These are phyloP conservation scores for Prunus mume DNA, from an alignment of 306 rosid genomes.

Conservation along the genomic window DNA sequence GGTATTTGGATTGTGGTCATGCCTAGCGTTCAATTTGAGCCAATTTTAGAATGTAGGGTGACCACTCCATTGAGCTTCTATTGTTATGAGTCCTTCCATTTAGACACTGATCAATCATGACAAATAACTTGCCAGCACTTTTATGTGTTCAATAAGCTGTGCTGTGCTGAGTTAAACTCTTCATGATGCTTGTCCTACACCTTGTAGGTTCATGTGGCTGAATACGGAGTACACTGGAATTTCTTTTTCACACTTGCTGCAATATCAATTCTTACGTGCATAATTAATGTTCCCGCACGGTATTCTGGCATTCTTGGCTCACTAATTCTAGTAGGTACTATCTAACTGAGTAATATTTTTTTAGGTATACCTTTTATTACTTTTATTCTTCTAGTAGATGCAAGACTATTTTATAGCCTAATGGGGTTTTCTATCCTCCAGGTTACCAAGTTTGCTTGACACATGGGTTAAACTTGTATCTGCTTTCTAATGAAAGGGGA, in stretches of 20 bases:
- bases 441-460: slow-evolving; percentile 75
- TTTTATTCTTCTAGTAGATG: background rate
- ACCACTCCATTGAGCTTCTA: background rate
- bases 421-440: slow-evolving; percentile 30
- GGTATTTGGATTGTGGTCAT: background rate
- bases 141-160: background rate
- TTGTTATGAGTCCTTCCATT: background rate
- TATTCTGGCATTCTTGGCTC: slow-evolving; percentile 73
- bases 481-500: slow-evolving; percentile 80
- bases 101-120: background rate
- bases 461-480: slow-evolving; percentile 59
- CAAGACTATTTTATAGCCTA: slow-evolving; percentile 15
- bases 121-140: background rate
- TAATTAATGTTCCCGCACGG: slow-evolving; percentile 54
- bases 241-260: slow-evolving; percentile 94
- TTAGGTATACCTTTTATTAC: background rate
- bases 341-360: slow-evolving; percentile 17
- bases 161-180: background rate
- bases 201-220: slow-evolving; percentile 75
- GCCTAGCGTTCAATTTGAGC: background rate
- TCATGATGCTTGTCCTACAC: slow-evolving; percentile 1
- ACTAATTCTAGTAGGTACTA: slow-evolving; percentile 72
- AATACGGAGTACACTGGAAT: slow-evolving; percentile 98
- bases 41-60: background rate
- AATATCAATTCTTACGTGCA: slow-evolving; percentile 66